phyloP scores from a whole-genome alignment of 176 grass and related monocot genomes.

The Phoenix dactylifera region DNA sequence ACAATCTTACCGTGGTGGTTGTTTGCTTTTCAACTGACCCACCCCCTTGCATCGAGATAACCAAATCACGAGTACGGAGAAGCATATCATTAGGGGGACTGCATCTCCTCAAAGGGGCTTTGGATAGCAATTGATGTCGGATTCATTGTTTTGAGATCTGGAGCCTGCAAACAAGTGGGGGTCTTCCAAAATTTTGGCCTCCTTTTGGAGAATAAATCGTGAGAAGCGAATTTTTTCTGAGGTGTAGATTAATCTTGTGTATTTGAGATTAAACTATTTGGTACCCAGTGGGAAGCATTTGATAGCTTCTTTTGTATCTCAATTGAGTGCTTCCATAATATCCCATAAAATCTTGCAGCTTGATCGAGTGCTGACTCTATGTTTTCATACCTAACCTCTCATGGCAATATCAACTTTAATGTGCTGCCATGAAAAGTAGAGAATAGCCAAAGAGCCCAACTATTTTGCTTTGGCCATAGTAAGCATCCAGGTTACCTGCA shows the following conservation, averaged over 20 bases:
- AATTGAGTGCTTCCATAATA: too few species aligned
- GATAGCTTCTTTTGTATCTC: too few species aligned
- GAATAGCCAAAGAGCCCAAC: too few species aligned
- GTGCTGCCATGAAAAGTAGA: too few species aligned
- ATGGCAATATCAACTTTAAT: too few species aligned
- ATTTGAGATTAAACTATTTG: background rate
- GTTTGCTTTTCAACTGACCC: constrained; percentile 74
- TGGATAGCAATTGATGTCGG: constrained; percentile 60
- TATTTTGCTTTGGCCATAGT: too few species aligned
- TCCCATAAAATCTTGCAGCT: too few species aligned
- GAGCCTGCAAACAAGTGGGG: background rate
- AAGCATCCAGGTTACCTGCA: too few species aligned
- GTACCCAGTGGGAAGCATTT: too few species aligned
- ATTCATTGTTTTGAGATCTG: background rate
- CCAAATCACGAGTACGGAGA: constrained; percentile 64
- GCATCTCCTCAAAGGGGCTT: constrained; percentile 62
- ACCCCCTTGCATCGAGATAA: constrained; percentile 73
- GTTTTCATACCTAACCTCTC: too few species aligned
- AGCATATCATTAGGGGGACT: constrained; percentile 86
- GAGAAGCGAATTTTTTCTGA: background rate
- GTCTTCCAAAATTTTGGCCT: background rate
- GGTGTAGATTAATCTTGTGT: constrained; percentile 6
- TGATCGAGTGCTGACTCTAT: too few species aligned
- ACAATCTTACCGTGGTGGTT: constrained; percentile 74
- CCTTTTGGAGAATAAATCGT: background rate